Percentiles rank a stretch among this genome's conserved stretches.
Evolutionary conservation across 257 asterid species (phyloP).

Genomic region (Solanum virginianum): DNA sequence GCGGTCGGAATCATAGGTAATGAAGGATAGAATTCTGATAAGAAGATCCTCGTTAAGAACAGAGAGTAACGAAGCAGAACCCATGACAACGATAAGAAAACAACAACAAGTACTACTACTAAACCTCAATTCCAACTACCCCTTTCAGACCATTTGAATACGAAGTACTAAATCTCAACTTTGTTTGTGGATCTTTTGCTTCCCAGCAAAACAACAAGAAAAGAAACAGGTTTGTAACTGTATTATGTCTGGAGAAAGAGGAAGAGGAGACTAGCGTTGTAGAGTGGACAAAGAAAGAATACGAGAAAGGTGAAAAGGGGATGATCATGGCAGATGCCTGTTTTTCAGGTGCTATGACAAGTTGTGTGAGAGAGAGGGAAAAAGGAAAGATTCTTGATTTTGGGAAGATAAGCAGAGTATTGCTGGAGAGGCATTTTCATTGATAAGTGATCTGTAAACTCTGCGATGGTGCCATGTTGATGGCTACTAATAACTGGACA

Average conservation of each 20-base stretch:
- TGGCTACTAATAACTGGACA: background rate
- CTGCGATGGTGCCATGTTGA: background rate
- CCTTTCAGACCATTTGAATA: background rate
- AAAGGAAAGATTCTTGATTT: background rate
- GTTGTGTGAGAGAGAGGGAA: background rate
- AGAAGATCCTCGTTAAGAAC: conserved; percentile 45
- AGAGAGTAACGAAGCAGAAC: conserved; percentile 4
- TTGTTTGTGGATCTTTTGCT: background rate
- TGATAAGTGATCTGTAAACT: background rate
- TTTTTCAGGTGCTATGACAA: background rate
- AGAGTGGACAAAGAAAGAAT: conserved; percentile 10
- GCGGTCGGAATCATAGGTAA: conserved; percentile 28
- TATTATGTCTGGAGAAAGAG: conserved; percentile 30
- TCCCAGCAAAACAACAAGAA: background rate
- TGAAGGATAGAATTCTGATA: conserved; percentile 19
- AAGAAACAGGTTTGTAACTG: background rate
- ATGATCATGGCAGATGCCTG: background rate
- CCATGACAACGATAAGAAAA: conserved; percentile 4
- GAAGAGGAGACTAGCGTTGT: conserved; percentile 22
- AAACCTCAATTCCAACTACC: background rate
- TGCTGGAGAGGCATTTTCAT: background rate
- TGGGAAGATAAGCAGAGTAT: background rate
- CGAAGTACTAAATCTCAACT: background rate
- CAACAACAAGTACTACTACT: background rate
- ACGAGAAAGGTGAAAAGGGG: conserved; percentile 2